Percentiles rank a stretch among this genome's conserved stretches.
phyloP scores from a whole-genome alignment of 129 eudicot genomes.

The Escallonia rubra region DNA sequence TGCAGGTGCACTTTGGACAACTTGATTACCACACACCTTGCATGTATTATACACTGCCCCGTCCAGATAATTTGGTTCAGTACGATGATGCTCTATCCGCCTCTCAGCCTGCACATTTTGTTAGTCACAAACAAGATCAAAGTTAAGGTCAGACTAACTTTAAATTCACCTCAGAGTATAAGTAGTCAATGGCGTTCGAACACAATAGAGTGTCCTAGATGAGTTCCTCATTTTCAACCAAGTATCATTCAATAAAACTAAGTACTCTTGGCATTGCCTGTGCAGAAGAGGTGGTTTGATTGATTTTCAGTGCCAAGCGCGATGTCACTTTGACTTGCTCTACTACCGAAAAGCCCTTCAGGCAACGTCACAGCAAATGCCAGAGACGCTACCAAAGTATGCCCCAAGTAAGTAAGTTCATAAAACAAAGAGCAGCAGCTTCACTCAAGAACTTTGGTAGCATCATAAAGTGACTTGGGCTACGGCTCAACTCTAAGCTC shows the following conservation, averaged over 20 bases:
- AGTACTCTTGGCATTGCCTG: too few species aligned
- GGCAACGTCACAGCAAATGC: not conserved
- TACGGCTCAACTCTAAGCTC: too few species aligned
- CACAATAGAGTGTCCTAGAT: not conserved
- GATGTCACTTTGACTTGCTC: too few species aligned
- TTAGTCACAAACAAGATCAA: not conserved
- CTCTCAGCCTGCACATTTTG: not conserved
- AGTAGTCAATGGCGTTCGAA: not conserved
- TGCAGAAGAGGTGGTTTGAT: too few species aligned
- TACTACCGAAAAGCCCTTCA: too few species aligned
- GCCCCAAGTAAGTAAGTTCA: not conserved
- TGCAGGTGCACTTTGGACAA: not conserved
- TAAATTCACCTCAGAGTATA: not conserved
- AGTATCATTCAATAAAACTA: too few species aligned
- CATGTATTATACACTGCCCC: not conserved
- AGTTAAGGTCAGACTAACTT: not conserved
- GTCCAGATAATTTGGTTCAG: not conserved
- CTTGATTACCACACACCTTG: not conserved
- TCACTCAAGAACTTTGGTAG: too few species aligned
- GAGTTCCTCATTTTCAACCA: not conserved
- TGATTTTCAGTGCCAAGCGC: too few species aligned
- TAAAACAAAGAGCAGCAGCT: too few species aligned
- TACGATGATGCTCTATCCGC: not conserved
- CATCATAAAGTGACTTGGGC: too few species aligned
- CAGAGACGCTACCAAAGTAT: not conserved